Base-by-base conservation (phyloP, 2,329 filamentous ascomycete genomes). In the Seiridium unicorne region DNA sequence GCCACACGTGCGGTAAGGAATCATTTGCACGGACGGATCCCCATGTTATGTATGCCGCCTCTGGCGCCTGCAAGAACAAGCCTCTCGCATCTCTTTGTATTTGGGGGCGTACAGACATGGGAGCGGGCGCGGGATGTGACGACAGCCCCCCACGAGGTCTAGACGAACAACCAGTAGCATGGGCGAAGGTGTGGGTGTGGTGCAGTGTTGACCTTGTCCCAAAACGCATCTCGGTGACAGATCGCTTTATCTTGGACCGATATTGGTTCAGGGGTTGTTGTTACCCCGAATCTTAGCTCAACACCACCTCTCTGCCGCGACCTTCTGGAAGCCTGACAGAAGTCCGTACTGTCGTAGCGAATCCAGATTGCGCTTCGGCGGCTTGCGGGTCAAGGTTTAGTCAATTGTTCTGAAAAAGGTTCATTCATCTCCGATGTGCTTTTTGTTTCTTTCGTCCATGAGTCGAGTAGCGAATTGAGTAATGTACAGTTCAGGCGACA, bases 161-260 rank as follows among this genome's bases (percentile, higher is more conserved):
- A 26, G 51, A 42, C 51, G 5, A 32, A 32, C n/a, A n/a, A 42
- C 36, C 18, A 55, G 32, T 6, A n/a, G 26, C 10, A 13, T 13
- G 49, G 32, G 49, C 49, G 9, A 9, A 9, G n/a, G n/a, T 11
- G 35, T 36, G 32, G 10, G 49, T 32, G 38, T 42, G 51, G 11
- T 55, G 35, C 9, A n/a, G 40, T 47, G 34, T 35, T 57, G 54
- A 57, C 54, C 54, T 57, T 57, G 42, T 57, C 54, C 54, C n/a
- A 34, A 57, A 57, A 57, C 40, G 47, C 42, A 48, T 48, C 40
- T 48, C 54, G 54, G 54, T 38, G 54, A 47, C 40, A 44, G 18
- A n/a, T 55, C 38, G 53, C 53, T 44, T 55, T 42, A 49, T 49
- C 47, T 49, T 49, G 47, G 35, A 32, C 47, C 47, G 47, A 49